Evolutionary conservation across 139 green algal genomes (phyloP).

Genomic region (Tetraselmis chui): DNA sequence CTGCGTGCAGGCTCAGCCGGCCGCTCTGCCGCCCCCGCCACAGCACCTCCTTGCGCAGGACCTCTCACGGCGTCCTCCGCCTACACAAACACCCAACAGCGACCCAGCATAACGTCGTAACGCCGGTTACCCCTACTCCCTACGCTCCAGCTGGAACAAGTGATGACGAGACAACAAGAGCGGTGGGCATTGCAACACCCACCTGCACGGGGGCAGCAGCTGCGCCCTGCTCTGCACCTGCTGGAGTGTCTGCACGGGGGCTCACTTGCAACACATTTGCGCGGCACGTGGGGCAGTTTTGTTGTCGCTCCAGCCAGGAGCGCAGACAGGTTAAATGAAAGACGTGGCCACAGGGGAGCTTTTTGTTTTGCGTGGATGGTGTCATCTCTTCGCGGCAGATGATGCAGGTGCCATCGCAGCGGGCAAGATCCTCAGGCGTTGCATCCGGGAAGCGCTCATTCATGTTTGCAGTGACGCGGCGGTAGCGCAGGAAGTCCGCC

Average conservation of each 20-base stretch:
- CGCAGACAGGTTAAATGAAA: constrained; percentile 95
- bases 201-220: not conserved
- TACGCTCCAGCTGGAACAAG: too few species aligned
- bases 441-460: constrained; percentile 84
- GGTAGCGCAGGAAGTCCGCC: constrained; percentile 89
- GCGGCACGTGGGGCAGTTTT: constrained; percentile 95
- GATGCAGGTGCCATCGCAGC: constrained; percentile 88
- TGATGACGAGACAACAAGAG: too few species aligned
- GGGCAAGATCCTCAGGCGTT: constrained; percentile 74
- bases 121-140: too few species aligned
- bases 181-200: too few species aligned
- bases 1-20: too few species aligned
- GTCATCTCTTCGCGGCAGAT: constrained; percentile 95
- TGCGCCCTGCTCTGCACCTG: constrained; percentile 1
- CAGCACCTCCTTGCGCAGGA: too few species aligned
- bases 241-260: too few species aligned
- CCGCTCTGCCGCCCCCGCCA: too few species aligned
- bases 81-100: too few species aligned
- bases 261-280: constrained; percentile 77
- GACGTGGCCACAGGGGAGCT: constrained; percentile 84
- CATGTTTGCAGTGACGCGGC: constrained; percentile 84
- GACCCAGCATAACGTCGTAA: too few species aligned
- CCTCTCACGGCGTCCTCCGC: too few species aligned
- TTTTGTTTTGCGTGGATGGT: constrained; percentile 65
- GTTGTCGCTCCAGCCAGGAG: constrained; percentile 95